Percentiles rank a stretch among this genome's conserved stretches.
Evolutionary conservation across 1,139 yeast species (phyloP).

Genomic region (Debaryomyces coudertii): DNA sequence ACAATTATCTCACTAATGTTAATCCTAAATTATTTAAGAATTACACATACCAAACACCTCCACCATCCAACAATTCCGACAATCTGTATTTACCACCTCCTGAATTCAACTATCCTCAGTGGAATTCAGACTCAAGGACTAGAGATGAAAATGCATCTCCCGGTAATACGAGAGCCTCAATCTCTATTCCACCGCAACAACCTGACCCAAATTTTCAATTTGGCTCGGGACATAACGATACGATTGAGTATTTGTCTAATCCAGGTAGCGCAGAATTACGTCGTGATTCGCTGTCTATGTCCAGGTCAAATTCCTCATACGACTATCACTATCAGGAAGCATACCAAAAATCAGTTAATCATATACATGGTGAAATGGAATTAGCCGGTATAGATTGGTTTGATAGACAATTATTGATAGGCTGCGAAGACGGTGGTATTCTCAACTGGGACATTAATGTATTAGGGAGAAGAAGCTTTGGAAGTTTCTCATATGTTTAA

Average conservation of each 20-base stretch:
- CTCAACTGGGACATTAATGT: constrained; percentile 47
- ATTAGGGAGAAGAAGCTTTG: constrained; percentile 45
- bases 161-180: constrained; percentile 5
- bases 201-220: constrained; percentile 8
- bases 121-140: constrained; percentile 22
- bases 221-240: neutral
- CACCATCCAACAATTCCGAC: constrained; percentile 14
- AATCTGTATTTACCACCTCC: constrained; percentile 21
- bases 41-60: constrained; percentile 36
- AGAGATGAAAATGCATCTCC: constrained; percentile 1
- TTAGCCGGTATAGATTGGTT: constrained; percentile 47
- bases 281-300: neutral
- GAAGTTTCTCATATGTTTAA: constrained; percentile 36
- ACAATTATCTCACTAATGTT: constrained; percentile 40
- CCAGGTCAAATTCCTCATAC: constrained; percentile 8
- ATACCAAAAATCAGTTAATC: constrained; percentile 36
- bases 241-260: neutral
- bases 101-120: constrained; percentile 28
- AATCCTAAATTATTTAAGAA: constrained; percentile 46
- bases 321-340: constrained; percentile 19
- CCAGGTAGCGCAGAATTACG: neutral
- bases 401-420: constrained; percentile 40
- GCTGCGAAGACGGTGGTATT: constrained; percentile 50
- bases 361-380: constrained; percentile 52
- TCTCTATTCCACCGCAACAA: constrained; percentile 8